Conservation (phyloP, 768 basidiomycete genomes). For the Phlebiopsis gigantea region DNA sequence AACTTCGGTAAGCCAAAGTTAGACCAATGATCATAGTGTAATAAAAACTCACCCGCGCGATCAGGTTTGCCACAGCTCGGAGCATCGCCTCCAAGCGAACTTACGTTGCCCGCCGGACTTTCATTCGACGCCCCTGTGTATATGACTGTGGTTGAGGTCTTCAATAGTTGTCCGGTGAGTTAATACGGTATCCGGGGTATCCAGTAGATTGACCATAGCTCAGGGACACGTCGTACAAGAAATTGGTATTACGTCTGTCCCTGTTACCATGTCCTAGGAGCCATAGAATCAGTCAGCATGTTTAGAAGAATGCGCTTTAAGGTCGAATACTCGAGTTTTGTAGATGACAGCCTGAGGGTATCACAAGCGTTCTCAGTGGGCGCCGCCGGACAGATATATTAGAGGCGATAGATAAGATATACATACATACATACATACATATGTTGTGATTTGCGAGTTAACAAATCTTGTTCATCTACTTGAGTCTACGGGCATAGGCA, state of each 20-base stretch:
- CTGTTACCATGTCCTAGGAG: neutral
- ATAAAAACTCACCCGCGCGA: neutral
- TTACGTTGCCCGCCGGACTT: neutral
- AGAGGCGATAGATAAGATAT: too few species aligned
- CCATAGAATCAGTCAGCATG: neutral
- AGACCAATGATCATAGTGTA: neutral
- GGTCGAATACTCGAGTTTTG: too few species aligned
- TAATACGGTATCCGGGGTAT: neutral
- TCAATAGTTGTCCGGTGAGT: slow-evolving; percentile 12
- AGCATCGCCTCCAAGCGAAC: slow-evolving; percentile 3
- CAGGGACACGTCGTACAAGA: slow-evolving; percentile 11
- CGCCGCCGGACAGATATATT: too few species aligned
- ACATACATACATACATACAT: too few species aligned
- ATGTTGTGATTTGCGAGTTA: too few species aligned
- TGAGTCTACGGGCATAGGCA: too few species aligned
- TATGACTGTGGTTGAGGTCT: slow-evolving; percentile 9
- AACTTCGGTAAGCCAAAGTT: slow-evolving; percentile 10
- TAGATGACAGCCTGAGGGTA: too few species aligned
- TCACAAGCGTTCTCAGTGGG: too few species aligned
- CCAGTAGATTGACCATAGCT: neutral
- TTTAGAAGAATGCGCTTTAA: too few species aligned
- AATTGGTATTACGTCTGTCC: slow-evolving; percentile 8
- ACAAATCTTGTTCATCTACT: too few species aligned
- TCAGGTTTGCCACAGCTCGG: slow-evolving; percentile 6
- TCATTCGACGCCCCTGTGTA: neutral